These are phyloP conservation scores for Remersonia thermophila DNA, from an alignment of 2,329 filamentous ascomycete species.

Conservation along the genomic window DNA sequence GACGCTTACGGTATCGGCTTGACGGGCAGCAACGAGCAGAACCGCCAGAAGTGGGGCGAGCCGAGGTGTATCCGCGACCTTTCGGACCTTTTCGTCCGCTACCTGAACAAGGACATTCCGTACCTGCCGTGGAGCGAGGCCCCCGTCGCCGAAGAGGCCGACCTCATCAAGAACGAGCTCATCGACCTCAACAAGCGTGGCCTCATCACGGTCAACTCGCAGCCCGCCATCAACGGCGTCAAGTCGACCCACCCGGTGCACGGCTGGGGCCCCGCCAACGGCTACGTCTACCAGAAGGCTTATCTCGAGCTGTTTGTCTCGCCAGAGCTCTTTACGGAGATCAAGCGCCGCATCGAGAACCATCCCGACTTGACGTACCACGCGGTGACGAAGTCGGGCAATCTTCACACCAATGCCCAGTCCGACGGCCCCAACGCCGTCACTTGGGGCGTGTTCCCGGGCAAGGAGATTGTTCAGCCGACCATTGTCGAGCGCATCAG, in stretches of 20 bases:
- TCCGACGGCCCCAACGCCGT: slow-evolving; percentile 91
- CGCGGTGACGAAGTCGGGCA: slow-evolving; percentile 73
- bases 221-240: slow-evolving; percentile 83
- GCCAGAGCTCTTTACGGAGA: slow-evolving; percentile 62
- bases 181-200: slow-evolving; percentile 75
- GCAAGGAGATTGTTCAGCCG: slow-evolving; percentile 98
- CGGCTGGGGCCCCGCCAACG: slow-evolving; percentile 89
- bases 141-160: slow-evolving; percentile 70
- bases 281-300: slow-evolving; percentile 96
- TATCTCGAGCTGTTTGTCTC: slow-evolving; percentile 88
- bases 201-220: slow-evolving; percentile 91
- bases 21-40: slow-evolving; percentile 90
- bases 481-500: slow-evolving; percentile 98
- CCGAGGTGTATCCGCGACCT: slow-evolving; percentile 71
- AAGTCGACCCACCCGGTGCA: slow-evolving; percentile 78
- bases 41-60: slow-evolving; percentile 87
- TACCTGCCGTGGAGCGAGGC: slow-evolving; percentile 90
- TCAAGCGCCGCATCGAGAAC: slow-evolving; percentile 65
- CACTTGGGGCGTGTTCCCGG: slow-evolving; percentile 97
- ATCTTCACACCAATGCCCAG: slow-evolving; percentile 72
- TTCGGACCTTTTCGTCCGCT: slow-evolving; percentile 70
- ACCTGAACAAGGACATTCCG: slow-evolving; percentile 68
- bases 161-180: slow-evolving; percentile 63
- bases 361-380: slow-evolving; percentile 86
- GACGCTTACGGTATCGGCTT: slow-evolving; percentile 90